Conservation (phyloP, 345 rosid genomes). For the Ceriops decandra region DNA sequence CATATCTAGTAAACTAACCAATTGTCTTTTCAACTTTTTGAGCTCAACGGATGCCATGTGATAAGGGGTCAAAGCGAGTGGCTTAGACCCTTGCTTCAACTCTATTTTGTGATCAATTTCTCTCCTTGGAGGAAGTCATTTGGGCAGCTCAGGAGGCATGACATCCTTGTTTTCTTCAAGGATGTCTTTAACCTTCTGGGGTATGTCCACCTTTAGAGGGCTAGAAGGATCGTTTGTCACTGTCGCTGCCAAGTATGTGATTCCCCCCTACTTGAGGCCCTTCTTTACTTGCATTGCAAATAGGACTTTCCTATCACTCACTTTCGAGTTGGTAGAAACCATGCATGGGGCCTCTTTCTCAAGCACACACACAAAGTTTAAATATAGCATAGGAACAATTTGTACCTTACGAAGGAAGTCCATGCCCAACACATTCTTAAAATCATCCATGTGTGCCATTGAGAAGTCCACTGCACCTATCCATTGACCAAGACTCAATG, state of each 20-base stretch:
- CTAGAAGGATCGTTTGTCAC: neutral
- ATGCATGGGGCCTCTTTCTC: neutral
- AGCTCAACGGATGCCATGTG: neutral
- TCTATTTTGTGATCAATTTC: neutral
- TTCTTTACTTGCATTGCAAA: too few species aligned
- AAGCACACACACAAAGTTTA: too few species aligned
- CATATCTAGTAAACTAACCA: too few species aligned
- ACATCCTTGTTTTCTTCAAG: neutral
- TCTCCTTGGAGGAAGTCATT: neutral
- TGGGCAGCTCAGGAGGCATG: neutral
- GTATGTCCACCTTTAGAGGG: neutral
- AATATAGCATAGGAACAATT: too few species aligned
- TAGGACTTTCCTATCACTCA: neutral
- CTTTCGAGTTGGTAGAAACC: neutral
- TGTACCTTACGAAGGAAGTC: too few species aligned
- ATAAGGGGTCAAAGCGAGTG: neutral
- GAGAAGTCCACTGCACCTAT: neutral
- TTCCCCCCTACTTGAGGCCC: neutral
- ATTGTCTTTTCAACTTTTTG: neutral
- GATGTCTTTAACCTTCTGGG: neutral
- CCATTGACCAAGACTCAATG: neutral
- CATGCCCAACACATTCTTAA: too few species aligned
- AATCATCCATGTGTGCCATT: neutral
- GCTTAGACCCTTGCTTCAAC: neutral
- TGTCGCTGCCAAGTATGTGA: neutral